phyloP scores from a whole-genome alignment of 148 eudicot species.

The Polygonum aviculare region DNA sequence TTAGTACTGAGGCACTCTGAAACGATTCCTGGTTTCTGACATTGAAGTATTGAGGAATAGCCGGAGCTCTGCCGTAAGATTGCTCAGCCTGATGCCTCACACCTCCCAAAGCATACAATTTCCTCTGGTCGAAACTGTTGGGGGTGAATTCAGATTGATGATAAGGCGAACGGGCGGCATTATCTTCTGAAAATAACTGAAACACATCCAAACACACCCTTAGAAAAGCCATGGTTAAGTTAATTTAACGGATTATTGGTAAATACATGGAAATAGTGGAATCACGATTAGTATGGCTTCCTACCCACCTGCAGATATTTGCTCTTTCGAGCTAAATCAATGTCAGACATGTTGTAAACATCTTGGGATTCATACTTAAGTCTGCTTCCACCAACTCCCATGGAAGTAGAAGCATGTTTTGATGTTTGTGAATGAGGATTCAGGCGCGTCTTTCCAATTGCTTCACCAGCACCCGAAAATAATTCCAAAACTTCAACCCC shows the following conservation, averaged over 20 bases:
- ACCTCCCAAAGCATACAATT: constrained; percentile 4
- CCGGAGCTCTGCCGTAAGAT: constrained; percentile 19
- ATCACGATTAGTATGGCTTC: not conserved
- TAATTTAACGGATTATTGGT: not conserved
- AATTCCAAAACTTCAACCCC: constrained; percentile 26
- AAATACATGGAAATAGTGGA: not conserved
- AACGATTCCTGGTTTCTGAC: not conserved
- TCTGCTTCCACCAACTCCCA: constrained; percentile 9
- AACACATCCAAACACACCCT: constrained; percentile 7
- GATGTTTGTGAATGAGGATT: constrained; percentile 6
- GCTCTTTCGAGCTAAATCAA: constrained; percentile 12
- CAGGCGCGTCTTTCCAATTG: constrained; percentile 14
- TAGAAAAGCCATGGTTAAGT: not conserved
- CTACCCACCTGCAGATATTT: constrained; percentile 43
- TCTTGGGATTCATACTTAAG: constrained; percentile 1
- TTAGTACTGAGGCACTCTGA: constrained; percentile 13
- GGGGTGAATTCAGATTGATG: constrained; percentile 11
- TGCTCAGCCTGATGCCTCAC: constrained; percentile 11
- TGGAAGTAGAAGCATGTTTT: constrained; percentile 17
- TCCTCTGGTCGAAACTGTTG: constrained; percentile 17
- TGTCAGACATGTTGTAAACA: constrained; percentile 3
- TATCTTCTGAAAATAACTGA: constrained; percentile 40
- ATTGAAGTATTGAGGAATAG: constrained; percentile 18
- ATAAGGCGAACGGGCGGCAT: constrained; percentile 11
- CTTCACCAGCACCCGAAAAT: constrained; percentile 19